These are phyloP conservation scores for Fusarium verrucosum DNA, from an alignment of 2,329 filamentous ascomycete species.

Conservation along the genomic window DNA sequence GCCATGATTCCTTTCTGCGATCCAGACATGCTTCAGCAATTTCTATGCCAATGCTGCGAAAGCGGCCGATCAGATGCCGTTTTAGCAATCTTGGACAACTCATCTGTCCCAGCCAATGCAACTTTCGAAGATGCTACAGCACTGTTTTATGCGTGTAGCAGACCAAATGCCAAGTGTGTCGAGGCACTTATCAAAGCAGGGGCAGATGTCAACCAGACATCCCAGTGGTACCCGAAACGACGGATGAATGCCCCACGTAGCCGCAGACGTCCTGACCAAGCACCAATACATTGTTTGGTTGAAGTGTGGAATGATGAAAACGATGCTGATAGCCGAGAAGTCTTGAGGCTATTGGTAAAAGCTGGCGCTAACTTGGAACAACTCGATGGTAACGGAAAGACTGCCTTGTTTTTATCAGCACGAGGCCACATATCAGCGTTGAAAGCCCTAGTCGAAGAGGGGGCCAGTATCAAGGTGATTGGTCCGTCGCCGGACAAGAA, in stretches of 20 bases:
- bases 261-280: not conserved
- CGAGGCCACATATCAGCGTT: not conserved
- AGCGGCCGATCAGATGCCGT: slow-evolving; percentile 20
- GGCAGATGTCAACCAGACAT: slow-evolving; percentile 20
- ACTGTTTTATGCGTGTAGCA: slow-evolving; percentile 20
- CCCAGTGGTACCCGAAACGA: not conserved
- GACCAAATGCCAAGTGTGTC: slow-evolving; percentile 12
- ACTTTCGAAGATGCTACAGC: slow-evolving; percentile 17
- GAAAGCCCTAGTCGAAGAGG: slow-evolving; percentile 15
- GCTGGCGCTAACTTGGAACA: slow-evolving; percentile 28
- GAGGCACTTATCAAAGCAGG: slow-evolving; percentile 26
- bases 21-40: slow-evolving; percentile 16
- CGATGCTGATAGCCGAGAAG: slow-evolving; percentile 3
- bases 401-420: slow-evolving; percentile 2
- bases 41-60: slow-evolving; percentile 33
- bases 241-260: not conserved
- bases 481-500: not conserved
- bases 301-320: slow-evolving; percentile 10
- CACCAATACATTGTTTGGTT: slow-evolving; percentile 20
- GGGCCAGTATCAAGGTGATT: not conserved
- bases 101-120: slow-evolving; percentile 28
- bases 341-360: slow-evolving; percentile 20
- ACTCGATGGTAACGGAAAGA: not conserved
- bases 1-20: slow-evolving; percentile 35
- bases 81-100: slow-evolving; percentile 13